Base-by-base conservation (phyloP, 2,329 filamentous ascomycete genomes). In the Beauveria sp. region DNA sequence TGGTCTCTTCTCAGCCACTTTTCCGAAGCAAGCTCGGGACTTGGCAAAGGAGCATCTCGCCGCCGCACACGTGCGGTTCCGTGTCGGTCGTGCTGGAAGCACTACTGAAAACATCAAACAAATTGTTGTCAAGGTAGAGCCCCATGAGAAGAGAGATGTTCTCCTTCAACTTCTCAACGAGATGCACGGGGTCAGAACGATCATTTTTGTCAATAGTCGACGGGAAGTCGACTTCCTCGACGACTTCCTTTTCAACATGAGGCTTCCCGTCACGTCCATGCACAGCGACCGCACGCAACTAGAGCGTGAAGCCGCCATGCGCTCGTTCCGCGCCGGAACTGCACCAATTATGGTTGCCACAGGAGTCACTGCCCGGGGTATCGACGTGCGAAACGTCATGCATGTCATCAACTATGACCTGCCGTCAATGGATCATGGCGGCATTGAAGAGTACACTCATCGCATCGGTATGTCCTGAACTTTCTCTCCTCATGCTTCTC, bases 381-480 rank as follows among this genome's bases (percentile, higher is more conserved):
- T 97, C 40, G 92, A 97, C 67, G 88, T 97, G 41, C 84, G 84
- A 62, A 91, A 94, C 65, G 88, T 97, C 6, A 85, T 87, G 78
- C 91, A 96, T 65, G 89, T 99, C 63, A 88, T 99, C 80, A 97
- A 99, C 76, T 97, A 87, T 67, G 92, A 97, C 63, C 78, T 97
- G 2, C 93, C 93, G 0, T 85, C 80, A 5, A 75, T 80, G 48
- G 78, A 85, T 1, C 82, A 93, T 67, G 92, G 91, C n/a, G 93
- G 92, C 2, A 96, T 97, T 61, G 86, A 90, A 54, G 94, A 97
- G 72, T 99, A 97, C 68, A 86, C 89, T 28, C 94, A 99, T 70
- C 91, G 94, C 14, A 97, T 97, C 70, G 94, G 89, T 91, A 84
- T 75, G 80, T 70, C 26, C 12, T 37, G 10, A 8, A 12, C 18